Conservation (phyloP, 371 early-diverging fungal species). For the Lichtheimia corymbifera region DNA sequence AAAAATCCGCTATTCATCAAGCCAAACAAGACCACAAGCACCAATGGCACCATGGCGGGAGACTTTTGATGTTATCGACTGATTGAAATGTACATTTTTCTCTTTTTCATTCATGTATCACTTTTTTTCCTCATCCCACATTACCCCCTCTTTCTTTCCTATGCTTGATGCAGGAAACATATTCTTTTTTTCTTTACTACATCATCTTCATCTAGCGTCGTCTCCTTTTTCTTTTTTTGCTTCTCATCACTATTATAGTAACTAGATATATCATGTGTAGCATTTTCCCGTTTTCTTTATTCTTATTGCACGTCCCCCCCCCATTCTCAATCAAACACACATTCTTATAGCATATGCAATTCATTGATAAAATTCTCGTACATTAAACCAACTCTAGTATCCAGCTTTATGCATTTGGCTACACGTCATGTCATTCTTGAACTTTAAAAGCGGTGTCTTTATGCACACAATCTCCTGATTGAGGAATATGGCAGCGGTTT, state of each 20-base stretch:
- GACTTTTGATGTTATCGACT: too few species aligned
- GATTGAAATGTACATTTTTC: neutral
- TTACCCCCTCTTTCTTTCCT: neutral
- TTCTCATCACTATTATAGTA: constrained; percentile 3
- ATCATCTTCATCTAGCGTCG: neutral
- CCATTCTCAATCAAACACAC: neutral
- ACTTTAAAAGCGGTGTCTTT: too few species aligned
- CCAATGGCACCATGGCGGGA: neutral
- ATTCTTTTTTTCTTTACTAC: neutral
- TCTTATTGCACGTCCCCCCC: neutral
- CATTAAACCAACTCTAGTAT: too few species aligned
- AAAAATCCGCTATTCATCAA: constrained; percentile 79
- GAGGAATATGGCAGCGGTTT: too few species aligned
- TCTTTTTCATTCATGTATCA: neutral
- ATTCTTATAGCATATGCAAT: neutral
- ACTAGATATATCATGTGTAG: constrained; percentile 4
- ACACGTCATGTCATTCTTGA: neutral
- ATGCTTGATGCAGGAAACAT: neutral
- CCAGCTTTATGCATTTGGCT: neutral
- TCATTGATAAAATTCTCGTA: too few species aligned
- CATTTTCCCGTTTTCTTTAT: neutral
- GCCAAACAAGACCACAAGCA: constrained; percentile 16
- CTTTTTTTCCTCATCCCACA: neutral
- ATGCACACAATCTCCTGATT: too few species aligned
- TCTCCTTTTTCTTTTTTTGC: neutral